Conservation (phyloP, 352 stramenopile genomes). For the Globisporangium alternatum region DNA sequence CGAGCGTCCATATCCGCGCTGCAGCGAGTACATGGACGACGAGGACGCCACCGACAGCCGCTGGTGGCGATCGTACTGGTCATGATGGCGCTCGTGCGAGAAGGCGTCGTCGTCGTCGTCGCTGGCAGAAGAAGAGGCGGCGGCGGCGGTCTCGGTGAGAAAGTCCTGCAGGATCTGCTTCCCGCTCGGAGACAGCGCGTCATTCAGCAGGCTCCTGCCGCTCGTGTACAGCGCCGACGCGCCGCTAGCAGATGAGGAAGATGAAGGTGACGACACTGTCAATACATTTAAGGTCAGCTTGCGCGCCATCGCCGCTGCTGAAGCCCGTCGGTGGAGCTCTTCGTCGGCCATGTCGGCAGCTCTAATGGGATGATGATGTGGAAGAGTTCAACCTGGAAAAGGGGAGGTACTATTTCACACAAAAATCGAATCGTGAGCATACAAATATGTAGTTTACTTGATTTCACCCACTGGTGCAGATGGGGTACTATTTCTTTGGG, state of each 20-base stretch:
- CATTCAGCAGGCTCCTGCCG: conserved; percentile 39
- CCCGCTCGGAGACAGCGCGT: conserved; percentile 56
- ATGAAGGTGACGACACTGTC: conserved; percentile 15
- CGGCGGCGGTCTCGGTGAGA: conserved; percentile 22
- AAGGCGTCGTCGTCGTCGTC: background rate
- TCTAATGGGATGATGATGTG: background rate
- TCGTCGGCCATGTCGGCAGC: background rate
- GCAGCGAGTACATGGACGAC: conserved; percentile 2
- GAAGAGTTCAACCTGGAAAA: conserved; percentile 5
- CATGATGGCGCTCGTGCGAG: background rate
- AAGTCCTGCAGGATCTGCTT: conserved; percentile 48
- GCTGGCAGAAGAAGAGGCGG: background rate
- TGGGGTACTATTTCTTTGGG: conserved; percentile 5
- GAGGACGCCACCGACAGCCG: background rate
- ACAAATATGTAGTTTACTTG: background rate
- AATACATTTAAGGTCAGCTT: conserved; percentile 2
- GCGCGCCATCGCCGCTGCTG: conserved; percentile 3
- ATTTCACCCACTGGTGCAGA: background rate
- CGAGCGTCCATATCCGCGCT: background rate
- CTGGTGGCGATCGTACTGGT: background rate
- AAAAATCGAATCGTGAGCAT: conserved; percentile 1
- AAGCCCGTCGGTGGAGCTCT: background rate
- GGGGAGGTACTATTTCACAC: conserved; percentile 2
- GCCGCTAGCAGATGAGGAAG: background rate
- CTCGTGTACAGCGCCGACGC: conserved; percentile 17